Base-by-base conservation (phyloP, 164 flowering plant genomes). In the Euptelea pleiosperma region DNA sequence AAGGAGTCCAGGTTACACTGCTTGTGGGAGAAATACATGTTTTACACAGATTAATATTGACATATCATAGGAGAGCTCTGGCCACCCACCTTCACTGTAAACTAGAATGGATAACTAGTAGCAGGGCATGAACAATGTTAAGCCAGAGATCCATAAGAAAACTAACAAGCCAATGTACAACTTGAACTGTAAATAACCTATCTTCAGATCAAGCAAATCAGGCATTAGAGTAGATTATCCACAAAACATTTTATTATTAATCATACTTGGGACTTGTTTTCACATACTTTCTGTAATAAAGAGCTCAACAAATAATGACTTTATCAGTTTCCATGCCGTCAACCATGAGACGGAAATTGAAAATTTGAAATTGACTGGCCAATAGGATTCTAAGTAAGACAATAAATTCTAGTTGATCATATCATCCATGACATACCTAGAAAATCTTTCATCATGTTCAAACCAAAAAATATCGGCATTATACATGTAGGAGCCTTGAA, bases 401-500 rank as follows among this genome's bases (percentile, higher is more conserved):
- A 55, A 24, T 1, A 39, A 15, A 40, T 19, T 11, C 31, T 49
- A 14, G 53, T 49, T 10, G 33, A 54, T 35, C 48, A 22, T 42
- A 52, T 50, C 71, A 60, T 25, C 51, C 70, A 60, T 39, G 6
- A 73, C 69, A 69, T 62, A 62, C 73, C 66, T 68, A 68, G 7
- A 59, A 52, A 50, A 70, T 39, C 51, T 58, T 52, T 52, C 65
- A 69, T 34, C 66, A 72, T 43, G 72, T 48, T 56, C 67, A 69
- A 71, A 72, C 66, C 73, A 74, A 69, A 48, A 24, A 57, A 50
- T 57, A 64, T 61, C 60, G 54, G 70, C 60, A 64, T 71, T 44
- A 72, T 53, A 68, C 62, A 77, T 53, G 68, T 53, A 66, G 75
- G 62, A 61, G 68, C 73, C 57, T 66, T 63, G 65, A 24, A 37